Evolutionary conservation across 2,329 filamentous ascomycete genomes (phyloP), one percentile per base, ranked within the genome.

Genomic region (Aureobasidium musti): DNA sequence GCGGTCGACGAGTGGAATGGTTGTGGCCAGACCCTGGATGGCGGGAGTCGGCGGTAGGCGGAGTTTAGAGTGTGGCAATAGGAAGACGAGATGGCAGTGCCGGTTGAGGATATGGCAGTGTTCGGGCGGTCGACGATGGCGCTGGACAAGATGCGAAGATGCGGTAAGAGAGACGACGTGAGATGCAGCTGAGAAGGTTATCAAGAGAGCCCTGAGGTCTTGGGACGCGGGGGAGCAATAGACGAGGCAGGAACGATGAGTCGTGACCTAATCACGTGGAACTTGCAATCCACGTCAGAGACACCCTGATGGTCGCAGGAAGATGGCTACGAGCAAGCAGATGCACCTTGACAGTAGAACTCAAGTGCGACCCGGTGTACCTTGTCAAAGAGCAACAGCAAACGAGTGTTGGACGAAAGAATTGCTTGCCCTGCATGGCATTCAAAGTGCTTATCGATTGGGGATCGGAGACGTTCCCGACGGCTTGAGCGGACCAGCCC

Each of bases 171-270:
- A 37, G 30, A 49, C 43, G 45, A 37, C 17, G 21, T 47, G 30
- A 50, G 33, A 26, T 26, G 13, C 23, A 37, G 33, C 30, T 26
- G 17, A 21, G 43, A 49, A 23, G 43, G 43, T 26, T 61, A 50
- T 50, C 45, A 28, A 63, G 43, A 50, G 43, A 50, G 33, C 35
- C 43, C 35, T 63, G 43, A 50, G 33, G 47, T 53, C 35, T 63
- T 41, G 47, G 17, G 35, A 63, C 30, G 59, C 60, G 60, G 60
- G 60, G 60, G 47, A 63, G 37, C 45, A 39, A 17, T 28, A 47
- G 41, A 60, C 56, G 28, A 60, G 56, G 56, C 41, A 45, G 41
- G 56, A 53, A 26, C 59, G 45, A 43, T 50, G 21, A 47, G 59
- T 39, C 59, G 56, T 63, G 30, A 52, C 45, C 45, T 10, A 21